Evolutionary conservation across 768 basidiomycete genomes (phyloP).

Genomic region (Phylloporus rhodoxanthus): DNA sequence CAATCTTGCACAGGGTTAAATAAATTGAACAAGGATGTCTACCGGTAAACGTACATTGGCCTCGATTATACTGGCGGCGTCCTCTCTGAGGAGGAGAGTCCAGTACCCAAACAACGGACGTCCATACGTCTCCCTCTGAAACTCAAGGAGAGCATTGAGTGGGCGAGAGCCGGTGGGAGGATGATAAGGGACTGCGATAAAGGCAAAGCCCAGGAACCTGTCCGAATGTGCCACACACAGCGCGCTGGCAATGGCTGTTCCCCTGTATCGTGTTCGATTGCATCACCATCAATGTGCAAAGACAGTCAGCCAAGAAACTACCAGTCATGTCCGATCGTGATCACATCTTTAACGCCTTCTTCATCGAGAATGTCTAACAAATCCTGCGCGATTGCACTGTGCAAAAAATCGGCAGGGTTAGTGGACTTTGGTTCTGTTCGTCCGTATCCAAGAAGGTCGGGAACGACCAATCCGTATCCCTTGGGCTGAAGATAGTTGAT

Average conservation of each 20-base stretch:
- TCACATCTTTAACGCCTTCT: conserved; percentile 28
- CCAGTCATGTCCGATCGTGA: conserved; percentile 41
- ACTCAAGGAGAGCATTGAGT: conserved; percentile 23
- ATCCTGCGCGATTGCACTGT: conserved; percentile 27
- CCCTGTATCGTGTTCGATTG: conserved; percentile 26
- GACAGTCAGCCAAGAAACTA: neutral
- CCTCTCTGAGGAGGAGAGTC: conserved; percentile 31
- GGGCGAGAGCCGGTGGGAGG: conserved; percentile 25
- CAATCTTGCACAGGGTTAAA: conserved; percentile 25
- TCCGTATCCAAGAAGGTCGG: conserved; percentile 45
- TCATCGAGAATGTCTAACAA: conserved; percentile 35
- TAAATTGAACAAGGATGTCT: neutral
- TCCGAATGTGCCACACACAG: conserved; percentile 35
- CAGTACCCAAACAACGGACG: conserved; percentile 41
- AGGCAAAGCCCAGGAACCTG: conserved; percentile 37
- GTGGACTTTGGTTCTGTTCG: conserved; percentile 38
- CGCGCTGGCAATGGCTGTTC: conserved; percentile 28
- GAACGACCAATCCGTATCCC: conserved; percentile 42
- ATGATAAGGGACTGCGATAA: conserved; percentile 32
- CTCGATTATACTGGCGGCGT: conserved; percentile 30
- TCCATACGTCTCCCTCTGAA: conserved; percentile 25
- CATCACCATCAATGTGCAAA: too few species aligned
- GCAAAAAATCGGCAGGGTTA: conserved; percentile 24
- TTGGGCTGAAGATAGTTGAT: conserved; percentile 33
- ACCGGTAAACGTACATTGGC: conserved; percentile 25